Conservation (phyloP, 768 basidiomycete genomes). For the Serendipita indica region DNA sequence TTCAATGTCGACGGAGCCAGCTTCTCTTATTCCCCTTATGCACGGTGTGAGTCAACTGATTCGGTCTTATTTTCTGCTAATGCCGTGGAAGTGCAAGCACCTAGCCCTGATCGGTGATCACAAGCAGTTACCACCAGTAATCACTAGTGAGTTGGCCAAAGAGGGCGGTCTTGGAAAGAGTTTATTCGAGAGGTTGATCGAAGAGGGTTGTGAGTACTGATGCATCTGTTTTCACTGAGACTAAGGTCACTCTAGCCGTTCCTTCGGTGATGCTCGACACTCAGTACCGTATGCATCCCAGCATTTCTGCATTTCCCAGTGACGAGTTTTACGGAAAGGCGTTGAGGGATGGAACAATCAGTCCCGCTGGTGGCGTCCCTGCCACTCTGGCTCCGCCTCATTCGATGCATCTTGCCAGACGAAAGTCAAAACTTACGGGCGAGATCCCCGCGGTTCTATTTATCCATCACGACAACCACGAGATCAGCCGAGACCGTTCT, state of each 20-base stretch:
- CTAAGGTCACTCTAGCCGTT: conserved; percentile 34
- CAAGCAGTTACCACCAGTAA: conserved; percentile 85
- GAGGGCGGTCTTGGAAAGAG: conserved; percentile 59
- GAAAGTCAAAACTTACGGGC: conserved; percentile 20
- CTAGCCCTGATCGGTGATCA: conserved; percentile 91
- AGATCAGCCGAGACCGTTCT: conserved; percentile 54
- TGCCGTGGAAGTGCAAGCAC: conserved; percentile 46
- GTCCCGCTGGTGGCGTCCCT: conserved; percentile 31
- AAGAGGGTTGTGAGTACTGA: conserved; percentile 52
- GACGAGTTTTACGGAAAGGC: conserved; percentile 62
- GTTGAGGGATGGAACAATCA: conserved; percentile 63
- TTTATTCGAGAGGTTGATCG: conserved; percentile 80
- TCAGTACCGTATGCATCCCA: conserved; percentile 95
- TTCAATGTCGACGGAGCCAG: conserved; percentile 91
- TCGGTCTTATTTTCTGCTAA: conserved; percentile 13
- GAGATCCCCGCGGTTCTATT: conserved; percentile 55
- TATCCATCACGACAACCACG: conserved; percentile 60
- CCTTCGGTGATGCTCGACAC: conserved; percentile 83
- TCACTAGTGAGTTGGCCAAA: conserved; percentile 61
- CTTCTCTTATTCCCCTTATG: conserved; percentile 82
- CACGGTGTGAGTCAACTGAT: conserved; percentile 55
- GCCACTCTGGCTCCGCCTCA: conserved; percentile 45
- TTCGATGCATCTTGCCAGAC: conserved; percentile 33
- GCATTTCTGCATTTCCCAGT: conserved; percentile 76
- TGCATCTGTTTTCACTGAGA: background rate